Evolutionary conservation across 305 asterid genomes (phyloP), one percentile per base, ranked within the genome.

Genomic region (Solanum aculeatissimum): DNA sequence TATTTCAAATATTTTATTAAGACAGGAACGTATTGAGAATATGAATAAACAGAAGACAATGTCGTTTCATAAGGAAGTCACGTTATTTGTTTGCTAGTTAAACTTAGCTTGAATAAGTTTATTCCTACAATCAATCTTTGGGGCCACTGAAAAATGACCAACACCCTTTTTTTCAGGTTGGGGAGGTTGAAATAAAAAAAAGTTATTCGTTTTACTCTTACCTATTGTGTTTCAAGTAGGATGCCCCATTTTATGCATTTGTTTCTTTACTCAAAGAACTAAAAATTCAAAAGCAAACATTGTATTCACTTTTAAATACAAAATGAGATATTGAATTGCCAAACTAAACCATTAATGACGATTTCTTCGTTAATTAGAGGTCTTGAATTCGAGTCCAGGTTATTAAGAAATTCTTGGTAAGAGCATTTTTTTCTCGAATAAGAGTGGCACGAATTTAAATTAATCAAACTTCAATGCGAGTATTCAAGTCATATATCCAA

Each of bases 51-150:
- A 75, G 55, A 68, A 19, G 63, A 74, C 60, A 79, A 29, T 54
- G 82, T 79, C 60, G 45, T 42, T 79, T 65, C 81, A 79, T 25
- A 43, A 43, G 58, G 23, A 60, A 87, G 71, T 85, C 81, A 86
- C 86, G 51, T 75, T 84, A 23, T 82, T 83, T 87, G 85, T 87
- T 84, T 82, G 40, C 27, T 82, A 66, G 79, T 72, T 10, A 68
- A 32, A 49, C 60, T n/a, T 66, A 6, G 82, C 27, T 51, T 49
- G 65, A 77, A 51, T 77, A 29, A 51, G 29, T 51, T 77, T 27
- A 51, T 77, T 29, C 53, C 65, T 51, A 51, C 65, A 16, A 77
- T 27, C 82, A 77, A 51, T 38, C 29, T 9, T 18, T 16, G 77
- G 51, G 77, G 51, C 77, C 77, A 69, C 77, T 4, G 51, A 3